Evolutionary conservation across 2,329 filamentous ascomycete species (phyloP), one percentile per base, ranked within the genome.

Genomic region (Colletotrichum sp.): DNA sequence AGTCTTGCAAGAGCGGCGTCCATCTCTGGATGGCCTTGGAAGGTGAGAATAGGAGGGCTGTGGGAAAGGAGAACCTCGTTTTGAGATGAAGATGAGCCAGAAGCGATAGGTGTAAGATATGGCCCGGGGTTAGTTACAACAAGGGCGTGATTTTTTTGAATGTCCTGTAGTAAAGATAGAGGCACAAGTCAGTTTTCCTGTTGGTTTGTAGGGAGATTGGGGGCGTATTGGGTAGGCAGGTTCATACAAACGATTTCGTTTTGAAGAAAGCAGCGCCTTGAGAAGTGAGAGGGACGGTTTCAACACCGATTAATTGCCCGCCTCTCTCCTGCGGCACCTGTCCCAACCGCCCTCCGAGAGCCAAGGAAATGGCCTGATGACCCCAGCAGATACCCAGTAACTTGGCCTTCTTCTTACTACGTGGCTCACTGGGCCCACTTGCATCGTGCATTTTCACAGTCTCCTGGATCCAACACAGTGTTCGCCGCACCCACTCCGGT

Each of bases 191-290:
- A 63, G 60, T 0, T 22, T 15, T 25, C 25, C 19, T 36, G 6
- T 15, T 63, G 30, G 60, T 8, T 3, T 11, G 28, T 63, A 63
- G 30, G 30, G 36, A 16, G 60, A 36, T 63, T 16, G 16, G 30
- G 0, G n/a, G 30, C 30, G 12, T 34, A 0, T 63, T 63, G 16
- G 0, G 60, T 34, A 13, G 60, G 28, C 11, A 9, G n/a, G 5
- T 63, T 30, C 60, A 22, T 34, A 63, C 60, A 8, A 63, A 3
- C n/a, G 60, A 63, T 16, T 63, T 12, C 4, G 60, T 34, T 63
- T 63, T 36, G 60, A 63, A 63, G 60, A 63, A 63, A 36, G 60
- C 60, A 63, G n/a, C 60, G 60, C 60, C 60, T 63, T 63, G 60
- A 36, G 60, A 34, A 63, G n/a, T 63, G 60, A 63, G 60, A 63